A percentile compares a stretch with the other conserved stretches of the same genome.
Evolutionary conservation across 2,329 filamentous ascomycete species (phyloP).

Genomic region (Aspergillus udagawae): DNA sequence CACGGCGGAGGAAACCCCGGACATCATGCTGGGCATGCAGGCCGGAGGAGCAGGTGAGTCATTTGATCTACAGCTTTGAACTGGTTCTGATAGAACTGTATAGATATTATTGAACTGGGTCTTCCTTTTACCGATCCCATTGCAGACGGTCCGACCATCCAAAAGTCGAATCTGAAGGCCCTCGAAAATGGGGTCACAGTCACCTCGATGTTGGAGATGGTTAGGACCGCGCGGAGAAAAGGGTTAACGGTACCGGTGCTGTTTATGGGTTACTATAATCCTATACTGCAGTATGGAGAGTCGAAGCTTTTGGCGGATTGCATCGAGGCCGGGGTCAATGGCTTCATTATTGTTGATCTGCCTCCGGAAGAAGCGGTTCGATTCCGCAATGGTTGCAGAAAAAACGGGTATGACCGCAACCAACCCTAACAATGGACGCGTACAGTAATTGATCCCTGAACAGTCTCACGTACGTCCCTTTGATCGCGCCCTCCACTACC

Average conservation of each 20-base stretch:
- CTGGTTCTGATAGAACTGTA: background rate
- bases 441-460: background rate
- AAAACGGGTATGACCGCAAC: slow-evolving; percentile 57
- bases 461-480: slow-evolving; percentile 83
- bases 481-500: slow-evolving; percentile 88
- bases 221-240: slow-evolving; percentile 67
- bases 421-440: background rate
- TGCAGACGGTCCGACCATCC: slow-evolving; percentile 90
- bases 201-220: slow-evolving; percentile 71
- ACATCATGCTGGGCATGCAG: slow-evolving; percentile 79
- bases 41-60: slow-evolving; percentile 75
- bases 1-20: slow-evolving; percentile 67
- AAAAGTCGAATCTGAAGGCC: slow-evolving; percentile 82
- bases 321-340: slow-evolving; percentile 78
- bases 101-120: slow-evolving; percentile 90
- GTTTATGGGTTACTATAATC: slow-evolving; percentile 98
- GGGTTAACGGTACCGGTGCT: slow-evolving; percentile 78
- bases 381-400: slow-evolving; percentile 80
- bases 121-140: slow-evolving; percentile 96
- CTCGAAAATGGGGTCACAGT: slow-evolving; percentile 83
- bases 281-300: slow-evolving; percentile 85
- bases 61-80: background rate
- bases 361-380: slow-evolving; percentile 92
- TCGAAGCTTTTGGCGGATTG: slow-evolving; percentile 77
- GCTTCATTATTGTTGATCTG: slow-evolving; percentile 94